Conservation (phyloP, 1,139 yeast genomes). For the Yamadazyma siamensis region DNA sequence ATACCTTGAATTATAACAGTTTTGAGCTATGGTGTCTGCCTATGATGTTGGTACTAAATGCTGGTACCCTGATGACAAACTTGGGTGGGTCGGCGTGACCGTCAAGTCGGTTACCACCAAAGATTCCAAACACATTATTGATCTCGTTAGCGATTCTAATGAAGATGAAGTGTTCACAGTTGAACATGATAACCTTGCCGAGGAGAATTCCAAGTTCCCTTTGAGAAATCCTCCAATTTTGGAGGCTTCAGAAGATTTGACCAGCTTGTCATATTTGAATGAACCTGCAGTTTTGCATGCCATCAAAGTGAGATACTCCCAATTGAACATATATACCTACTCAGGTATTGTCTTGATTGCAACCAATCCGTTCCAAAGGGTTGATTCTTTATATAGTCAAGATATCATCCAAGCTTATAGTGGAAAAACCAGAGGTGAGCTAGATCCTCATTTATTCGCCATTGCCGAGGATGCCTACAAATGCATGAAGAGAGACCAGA, state of each 20-base stretch:
- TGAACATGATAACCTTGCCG: conserved; percentile 48
- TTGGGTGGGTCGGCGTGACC: conserved; percentile 92
- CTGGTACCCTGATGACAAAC: conserved; percentile 87
- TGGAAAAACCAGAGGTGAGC: conserved; percentile 87
- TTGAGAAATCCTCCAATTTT: conserved; percentile 90
- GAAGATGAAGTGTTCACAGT: conserved; percentile 46
- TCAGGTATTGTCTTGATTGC: conserved; percentile 97
- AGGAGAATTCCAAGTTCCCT: conserved; percentile 55
- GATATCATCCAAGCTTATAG: conserved; percentile 94
- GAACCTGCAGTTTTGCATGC: conserved; percentile 98
- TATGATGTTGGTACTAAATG: conserved; percentile 61
- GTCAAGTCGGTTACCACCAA: conserved; percentile 53
- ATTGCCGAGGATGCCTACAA: conserved; percentile 98
- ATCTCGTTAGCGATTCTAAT: conserved; percentile 62
- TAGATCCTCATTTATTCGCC: conserved; percentile 95
- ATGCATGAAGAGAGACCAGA: conserved; percentile 81
- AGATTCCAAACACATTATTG: conserved; percentile 45
- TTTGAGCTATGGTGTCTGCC: conserved; percentile 17
- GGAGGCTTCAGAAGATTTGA: conserved; percentile 93
- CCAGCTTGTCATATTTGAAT: conserved; percentile 85
- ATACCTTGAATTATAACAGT: background rate
- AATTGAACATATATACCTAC: conserved; percentile 88
- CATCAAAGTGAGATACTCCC: conserved; percentile 82
- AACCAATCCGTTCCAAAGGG: conserved; percentile 90
- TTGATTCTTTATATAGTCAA: conserved; percentile 85